Evolutionary conservation across 2,329 filamentous ascomycete species (phyloP).

Genomic region (Cladosporium velox): DNA sequence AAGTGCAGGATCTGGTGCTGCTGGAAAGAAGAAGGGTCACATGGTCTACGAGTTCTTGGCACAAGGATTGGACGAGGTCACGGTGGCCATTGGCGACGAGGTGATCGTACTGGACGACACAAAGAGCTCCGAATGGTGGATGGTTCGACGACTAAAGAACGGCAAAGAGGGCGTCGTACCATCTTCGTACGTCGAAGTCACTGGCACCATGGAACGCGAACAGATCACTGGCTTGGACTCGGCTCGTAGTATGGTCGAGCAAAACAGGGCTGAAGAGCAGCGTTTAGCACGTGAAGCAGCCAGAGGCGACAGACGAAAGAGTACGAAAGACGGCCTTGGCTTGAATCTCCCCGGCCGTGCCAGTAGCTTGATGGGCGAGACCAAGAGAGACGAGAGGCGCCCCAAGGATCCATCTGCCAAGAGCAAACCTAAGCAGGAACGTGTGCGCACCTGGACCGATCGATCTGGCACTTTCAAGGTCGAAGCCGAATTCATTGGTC

Average conservation of each 20-base stretch:
- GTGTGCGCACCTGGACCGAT: conserved; percentile 92
- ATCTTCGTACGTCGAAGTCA: conserved; percentile 92
- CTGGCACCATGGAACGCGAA: conserved; percentile 61
- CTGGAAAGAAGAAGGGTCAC: conserved; percentile 71
- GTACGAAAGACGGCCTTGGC: conserved; percentile 54
- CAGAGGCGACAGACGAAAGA: conserved; percentile 60
- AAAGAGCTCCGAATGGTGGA: conserved; percentile 98
- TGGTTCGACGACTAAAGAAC: conserved; percentile 85
- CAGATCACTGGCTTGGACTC: conserved; percentile 59
- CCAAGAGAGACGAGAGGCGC: conserved; percentile 65
- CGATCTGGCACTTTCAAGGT: conserved; percentile 95
- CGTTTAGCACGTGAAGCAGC: conserved; percentile 78
- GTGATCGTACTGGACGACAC: conserved; percentile 85
- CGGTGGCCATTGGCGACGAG: conserved; percentile 84
- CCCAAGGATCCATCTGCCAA: conserved; percentile 69
- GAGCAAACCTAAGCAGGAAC: conserved; percentile 78
- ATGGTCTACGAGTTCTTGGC: conserved; percentile 96
- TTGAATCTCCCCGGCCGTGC: conserved; percentile 74
- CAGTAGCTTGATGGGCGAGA: conserved; percentile 68
- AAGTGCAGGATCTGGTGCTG: conserved; percentile 60
- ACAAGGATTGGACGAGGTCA: conserved; percentile 94
- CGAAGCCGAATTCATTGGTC: conserved; percentile 90
- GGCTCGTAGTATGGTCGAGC: conserved; percentile 70
- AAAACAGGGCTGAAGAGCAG: conserved; percentile 77
- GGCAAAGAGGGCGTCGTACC: conserved; percentile 95